These are phyloP conservation scores for Endotrypanum monterogeii DNA, from an alignment of 208 protist genomes.

Conservation along the genomic window DNA sequence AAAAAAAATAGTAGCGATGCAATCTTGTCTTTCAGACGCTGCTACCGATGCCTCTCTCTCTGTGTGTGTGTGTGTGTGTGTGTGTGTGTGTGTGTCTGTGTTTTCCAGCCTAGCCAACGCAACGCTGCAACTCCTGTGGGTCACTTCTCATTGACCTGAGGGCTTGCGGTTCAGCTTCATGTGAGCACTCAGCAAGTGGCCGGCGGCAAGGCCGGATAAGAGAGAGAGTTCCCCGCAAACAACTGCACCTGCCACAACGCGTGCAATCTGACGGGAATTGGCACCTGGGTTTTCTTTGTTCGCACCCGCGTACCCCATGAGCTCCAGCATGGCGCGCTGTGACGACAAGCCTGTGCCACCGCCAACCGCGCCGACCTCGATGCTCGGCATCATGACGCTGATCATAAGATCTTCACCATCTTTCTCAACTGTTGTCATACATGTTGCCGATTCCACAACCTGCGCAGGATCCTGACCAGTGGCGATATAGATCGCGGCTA, in stretches of 20 bases:
- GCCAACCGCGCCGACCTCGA: constrained; percentile 98
- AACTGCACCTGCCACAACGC: constrained; percentile 92
- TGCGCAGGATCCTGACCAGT: constrained; percentile 99
- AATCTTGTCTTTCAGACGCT: background rate
- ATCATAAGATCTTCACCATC: constrained; percentile 93
- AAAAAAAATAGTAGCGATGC: background rate
- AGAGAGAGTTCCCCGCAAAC: constrained; percentile 98
- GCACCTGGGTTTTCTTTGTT: constrained; percentile 82
- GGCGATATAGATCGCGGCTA: constrained; percentile 97
- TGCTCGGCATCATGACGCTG: constrained; percentile 97
- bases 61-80: too few species aligned
- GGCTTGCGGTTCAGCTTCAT: constrained; percentile 94
- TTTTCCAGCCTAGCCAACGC: background rate
- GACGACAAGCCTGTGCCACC: constrained; percentile 96
- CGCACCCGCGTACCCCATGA: constrained; percentile 92
- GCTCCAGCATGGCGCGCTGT: constrained; percentile 94
- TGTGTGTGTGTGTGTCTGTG: too few species aligned
- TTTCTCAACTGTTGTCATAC: constrained; percentile 97
- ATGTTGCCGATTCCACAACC: constrained; percentile 97
- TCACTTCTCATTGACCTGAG: constrained; percentile 11
- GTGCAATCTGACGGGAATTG: constrained; percentile 93
- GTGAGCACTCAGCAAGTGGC: constrained; percentile 90
- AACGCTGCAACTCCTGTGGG: background rate
- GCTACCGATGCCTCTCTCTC: too few species aligned
- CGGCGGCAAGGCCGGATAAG: constrained; percentile 91